Base-by-base conservation (phyloP, 805 yeast species). In the Brettanomyces naardenensis region DNA sequence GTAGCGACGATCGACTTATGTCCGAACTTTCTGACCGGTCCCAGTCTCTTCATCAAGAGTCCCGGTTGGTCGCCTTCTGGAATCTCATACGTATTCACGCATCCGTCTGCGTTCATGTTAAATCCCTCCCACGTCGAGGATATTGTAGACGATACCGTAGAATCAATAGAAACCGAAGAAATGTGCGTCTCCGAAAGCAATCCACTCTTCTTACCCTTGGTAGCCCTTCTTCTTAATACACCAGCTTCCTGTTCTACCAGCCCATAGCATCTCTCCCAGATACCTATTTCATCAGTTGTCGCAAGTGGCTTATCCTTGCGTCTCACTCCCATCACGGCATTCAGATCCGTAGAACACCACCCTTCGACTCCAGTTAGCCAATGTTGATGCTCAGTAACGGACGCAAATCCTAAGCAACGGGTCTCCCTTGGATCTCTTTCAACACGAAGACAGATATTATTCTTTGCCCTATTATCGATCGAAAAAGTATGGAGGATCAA, bases 341-440 rank as follows among this genome's bases (percentile, higher is more conserved):
- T 85, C 51, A 82, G 69, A 47, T 83, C 94, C 1, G 89, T 82
- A 10, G 76, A 58, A 45, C 81, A 78, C 95, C 95, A 86, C 15
- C 78, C 75, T 49, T 78, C 84, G n/a, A 83, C 77, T 41, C 72
- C 61, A 20, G 69, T 68, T 30, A 77, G 64, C 76, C 85, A 79
- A 55, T 77, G 75, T 41, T 75, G 80, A 36, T 74, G 76, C 51
- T 86, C 95, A 15, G 71, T 66, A 6, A 77, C 86, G 1, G 81
- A 74, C 38, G 78, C 85, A 54, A 87, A 83, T 20, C 95, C 95
- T 29, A 82, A 67, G 61, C 96, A 87, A 64, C 95, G 74, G 28
- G 85, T 84, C 60, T 87, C 96, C 50, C 95, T 72, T 2, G 90
- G 86, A 59, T 87, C 96, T 71, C 96, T 80, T 59, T 87, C 96